Conservation (phyloP, 2,329 filamentous ascomycete genomes). For the Cladosporium sp. region DNA sequence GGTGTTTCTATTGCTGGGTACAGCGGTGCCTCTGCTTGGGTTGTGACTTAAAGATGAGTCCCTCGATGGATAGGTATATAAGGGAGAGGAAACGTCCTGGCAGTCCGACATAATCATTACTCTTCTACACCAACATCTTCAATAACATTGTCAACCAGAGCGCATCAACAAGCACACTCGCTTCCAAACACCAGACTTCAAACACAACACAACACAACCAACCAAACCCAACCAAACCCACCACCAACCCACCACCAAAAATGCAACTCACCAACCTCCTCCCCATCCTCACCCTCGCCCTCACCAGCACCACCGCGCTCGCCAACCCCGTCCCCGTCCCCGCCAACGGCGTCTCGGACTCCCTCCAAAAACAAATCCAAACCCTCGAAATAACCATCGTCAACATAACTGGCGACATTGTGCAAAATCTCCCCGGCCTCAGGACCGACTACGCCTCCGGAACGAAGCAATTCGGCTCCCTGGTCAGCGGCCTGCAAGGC, state of each 20-base stretch:
- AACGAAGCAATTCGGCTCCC: conserved; percentile 1
- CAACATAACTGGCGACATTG: conserved; percentile 7
- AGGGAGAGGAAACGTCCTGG: background rate
- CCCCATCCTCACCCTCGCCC: background rate
- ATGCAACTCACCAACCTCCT: conserved; percentile 1
- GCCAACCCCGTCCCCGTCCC: background rate
- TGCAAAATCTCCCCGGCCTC: background rate
- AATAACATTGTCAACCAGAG: background rate
- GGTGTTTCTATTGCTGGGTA: background rate
- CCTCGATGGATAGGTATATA: background rate
- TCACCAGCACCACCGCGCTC: background rate
- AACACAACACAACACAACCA: background rate
- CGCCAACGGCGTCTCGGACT: background rate
- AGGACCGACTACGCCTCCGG: background rate
- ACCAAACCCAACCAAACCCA: background rate
- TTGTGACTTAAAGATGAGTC: background rate
- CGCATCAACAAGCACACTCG: background rate
- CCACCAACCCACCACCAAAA: background rate
- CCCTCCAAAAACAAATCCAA: conserved; percentile 7
- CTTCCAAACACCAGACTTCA: background rate
- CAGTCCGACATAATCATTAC: too few relatives aligned
- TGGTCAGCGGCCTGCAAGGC: conserved; percentile 1
- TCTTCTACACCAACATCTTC: background rate
- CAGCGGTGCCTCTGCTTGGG: too few relatives aligned
- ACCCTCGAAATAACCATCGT: conserved; percentile 5